Evolutionary conservation across 1,284 basidiomycete species (phyloP).

Genomic region (Pyrrhoderma lamaoense): DNA sequence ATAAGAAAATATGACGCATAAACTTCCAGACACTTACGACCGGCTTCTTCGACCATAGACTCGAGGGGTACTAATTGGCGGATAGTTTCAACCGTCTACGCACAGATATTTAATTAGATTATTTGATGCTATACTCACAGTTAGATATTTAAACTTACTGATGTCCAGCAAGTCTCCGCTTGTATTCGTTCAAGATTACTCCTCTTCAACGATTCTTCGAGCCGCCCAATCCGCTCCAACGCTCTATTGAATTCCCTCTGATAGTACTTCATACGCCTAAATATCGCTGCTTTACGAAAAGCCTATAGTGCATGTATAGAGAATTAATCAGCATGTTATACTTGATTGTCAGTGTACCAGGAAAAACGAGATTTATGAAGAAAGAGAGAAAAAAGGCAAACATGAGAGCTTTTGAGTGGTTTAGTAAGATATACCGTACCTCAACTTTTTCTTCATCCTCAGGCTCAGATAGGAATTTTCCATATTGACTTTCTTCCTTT

Average conservation of each 20-base stretch:
- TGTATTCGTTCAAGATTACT: slow-evolving; percentile 2
- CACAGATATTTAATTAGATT: not conserved
- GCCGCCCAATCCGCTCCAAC: slow-evolving; percentile 42
- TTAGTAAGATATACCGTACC: slow-evolving; percentile 40
- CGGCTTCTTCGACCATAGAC: slow-evolving; percentile 9
- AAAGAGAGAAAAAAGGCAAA: too few species aligned
- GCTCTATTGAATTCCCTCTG: slow-evolving; percentile 74
- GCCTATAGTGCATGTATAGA: slow-evolving; percentile 42
- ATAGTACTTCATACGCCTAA: slow-evolving; percentile 86
- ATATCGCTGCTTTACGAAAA: slow-evolving; percentile 89
- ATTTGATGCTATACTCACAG: not conserved
- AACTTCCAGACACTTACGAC: slow-evolving; percentile 11
- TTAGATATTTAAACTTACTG: slow-evolving; percentile 4
- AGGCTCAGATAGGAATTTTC: slow-evolving; percentile 43
- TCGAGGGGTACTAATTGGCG: slow-evolving; percentile 9
- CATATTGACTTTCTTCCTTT: slow-evolving; percentile 2
- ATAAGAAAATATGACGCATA: not conserved
- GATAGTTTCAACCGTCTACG: slow-evolving; percentile 33
- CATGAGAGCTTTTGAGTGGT: too few species aligned
- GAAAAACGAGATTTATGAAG: too few species aligned
- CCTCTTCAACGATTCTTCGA: slow-evolving; percentile 7
- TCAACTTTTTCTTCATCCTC: slow-evolving; percentile 62
- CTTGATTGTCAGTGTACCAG: too few species aligned
- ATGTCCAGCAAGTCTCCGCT: slow-evolving; percentile 15
- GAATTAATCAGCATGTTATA: not conserved